These are phyloP conservation scores for Amoebophrya sp. DNA, from an alignment of 169 alveolate genomes.

Conservation along the genomic window DNA sequence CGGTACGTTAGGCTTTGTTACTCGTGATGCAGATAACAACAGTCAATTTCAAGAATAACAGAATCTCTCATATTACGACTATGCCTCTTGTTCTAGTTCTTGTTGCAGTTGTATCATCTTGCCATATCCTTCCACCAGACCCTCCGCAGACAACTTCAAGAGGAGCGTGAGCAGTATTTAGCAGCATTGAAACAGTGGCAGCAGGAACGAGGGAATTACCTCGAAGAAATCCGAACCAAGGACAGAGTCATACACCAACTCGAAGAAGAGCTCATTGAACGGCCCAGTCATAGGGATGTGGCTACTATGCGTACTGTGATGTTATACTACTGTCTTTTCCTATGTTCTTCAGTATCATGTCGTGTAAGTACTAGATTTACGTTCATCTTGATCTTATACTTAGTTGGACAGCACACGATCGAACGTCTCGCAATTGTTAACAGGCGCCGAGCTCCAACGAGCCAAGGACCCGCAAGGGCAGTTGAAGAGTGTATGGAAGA, in stretches of 20 bases:
- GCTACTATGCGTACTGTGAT: not conserved
- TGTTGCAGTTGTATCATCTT: too few species aligned
- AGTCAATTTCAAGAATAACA: too few species aligned
- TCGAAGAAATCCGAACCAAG: slow-evolving; percentile 11
- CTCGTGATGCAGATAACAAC: too few species aligned
- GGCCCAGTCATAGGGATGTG: not conserved
- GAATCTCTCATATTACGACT: too few species aligned
- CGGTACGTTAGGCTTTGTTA: too few species aligned
- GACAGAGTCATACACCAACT: not conserved
- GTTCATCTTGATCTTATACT: too few species aligned
- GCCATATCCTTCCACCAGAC: too few species aligned
- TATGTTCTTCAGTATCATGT: too few species aligned
- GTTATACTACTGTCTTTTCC: not conserved
- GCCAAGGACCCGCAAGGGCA: not conserved
- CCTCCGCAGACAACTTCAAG: not conserved
- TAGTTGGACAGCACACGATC: too few species aligned
- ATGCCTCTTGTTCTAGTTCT: too few species aligned
- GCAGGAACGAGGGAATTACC: not conserved
- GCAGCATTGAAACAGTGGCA: not conserved
- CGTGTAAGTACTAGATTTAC: not conserved
- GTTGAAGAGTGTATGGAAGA: not conserved
- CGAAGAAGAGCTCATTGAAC: not conserved
- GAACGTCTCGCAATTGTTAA: not conserved
- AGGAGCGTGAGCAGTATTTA: slow-evolving; percentile 7
- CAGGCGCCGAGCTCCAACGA: not conserved